Base-by-base conservation (phyloP, 805 yeast genomes). In the Tetrapisispora arboricola region DNA sequence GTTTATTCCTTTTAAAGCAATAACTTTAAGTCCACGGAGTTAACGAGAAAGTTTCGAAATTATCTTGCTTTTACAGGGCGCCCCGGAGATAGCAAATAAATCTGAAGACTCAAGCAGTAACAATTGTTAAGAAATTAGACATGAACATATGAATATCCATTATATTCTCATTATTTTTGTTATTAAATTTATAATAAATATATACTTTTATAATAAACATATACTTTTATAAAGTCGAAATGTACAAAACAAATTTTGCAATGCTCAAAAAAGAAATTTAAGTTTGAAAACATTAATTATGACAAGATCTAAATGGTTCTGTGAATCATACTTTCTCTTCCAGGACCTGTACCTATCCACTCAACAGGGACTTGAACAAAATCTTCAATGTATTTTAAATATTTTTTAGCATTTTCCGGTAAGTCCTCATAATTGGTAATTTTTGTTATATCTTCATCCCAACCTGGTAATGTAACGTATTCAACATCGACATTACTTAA, bases 281-380 rank as follows among this genome's bases (percentile, higher is more conserved):
- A n/a, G n/a, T n/a, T n/a, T n/a, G n/a, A n/a, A n/a, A n/a, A n/a
- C n/a, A n/a, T 16, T 7, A n/a, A 8, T 17, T 12, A 31, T 31
- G 22, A 7, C 3, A 15, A 15, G 3, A 16, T 9, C 35, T 40
- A 48, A 42, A 50, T 43, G 45, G 58, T 49, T 61, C 77, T 80
- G 52, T 76, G 78, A 53, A 87, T 72, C 96, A 87, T 88, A 28
- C 88, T 78, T 43, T 83, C 94, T 70, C 97, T 84, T 40, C 86
- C 95, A 48, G 98, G 96, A 48, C 98, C 98, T 43, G 95, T 92
- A 61, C 98, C 98, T 47, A 92, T 92, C 96, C 96, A 92, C 63
- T 82, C 83, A 48, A 92, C 74, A 42, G 94, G 95, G 44, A 85
- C 90, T 37, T 73, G 72, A 47, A 88, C 70, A 57, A 73, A 88